phyloP scores from a whole-genome alignment of 768 basidiomycete genomes.

The Boletus pseudopeckii region DNA sequence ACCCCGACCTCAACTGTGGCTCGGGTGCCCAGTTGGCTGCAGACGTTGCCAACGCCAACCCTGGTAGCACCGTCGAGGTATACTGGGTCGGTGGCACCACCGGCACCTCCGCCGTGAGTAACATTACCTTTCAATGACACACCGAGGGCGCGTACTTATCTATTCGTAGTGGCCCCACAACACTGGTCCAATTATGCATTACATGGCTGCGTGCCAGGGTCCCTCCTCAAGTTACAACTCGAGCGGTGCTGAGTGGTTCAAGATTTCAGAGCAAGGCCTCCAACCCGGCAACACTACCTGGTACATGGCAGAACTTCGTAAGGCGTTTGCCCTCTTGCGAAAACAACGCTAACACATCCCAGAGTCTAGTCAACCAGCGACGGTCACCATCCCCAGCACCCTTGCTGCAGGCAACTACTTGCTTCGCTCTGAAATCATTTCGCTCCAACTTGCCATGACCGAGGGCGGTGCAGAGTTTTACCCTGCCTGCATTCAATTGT shows the following conservation, averaged over 20 bases:
- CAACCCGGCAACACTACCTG: slow-evolving; percentile 37
- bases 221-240: slow-evolving; percentile 56
- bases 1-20: slow-evolving; percentile 59
- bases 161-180: slow-evolving; percentile 47
- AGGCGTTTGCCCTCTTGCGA: slow-evolving; percentile 8
- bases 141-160: neutral
- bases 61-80: slow-evolving; percentile 52
- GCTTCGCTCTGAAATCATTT: slow-evolving; percentile 72
- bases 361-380: slow-evolving; percentile 40
- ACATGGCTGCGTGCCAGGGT: slow-evolving; percentile 61
- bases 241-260: slow-evolving; percentile 64
- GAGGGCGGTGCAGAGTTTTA: slow-evolving; percentile 51
- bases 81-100: slow-evolving; percentile 47
- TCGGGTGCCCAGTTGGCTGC: slow-evolving; percentile 44
- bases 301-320: slow-evolving; percentile 49
- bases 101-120: slow-evolving; percentile 28
- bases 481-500: slow-evolving; percentile 25
- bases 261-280: slow-evolving; percentile 55
- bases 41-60: slow-evolving; percentile 49
- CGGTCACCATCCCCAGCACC: slow-evolving; percentile 42
- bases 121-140: neutral
- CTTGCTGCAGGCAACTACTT: slow-evolving; percentile 69
- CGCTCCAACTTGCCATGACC: slow-evolving; percentile 58
- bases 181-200: slow-evolving; percentile 66
- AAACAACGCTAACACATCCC: neutral